phyloP scores from a whole-genome alignment of 2,329 filamentous ascomycete species.

The Xylaria hypoxylon region DNA sequence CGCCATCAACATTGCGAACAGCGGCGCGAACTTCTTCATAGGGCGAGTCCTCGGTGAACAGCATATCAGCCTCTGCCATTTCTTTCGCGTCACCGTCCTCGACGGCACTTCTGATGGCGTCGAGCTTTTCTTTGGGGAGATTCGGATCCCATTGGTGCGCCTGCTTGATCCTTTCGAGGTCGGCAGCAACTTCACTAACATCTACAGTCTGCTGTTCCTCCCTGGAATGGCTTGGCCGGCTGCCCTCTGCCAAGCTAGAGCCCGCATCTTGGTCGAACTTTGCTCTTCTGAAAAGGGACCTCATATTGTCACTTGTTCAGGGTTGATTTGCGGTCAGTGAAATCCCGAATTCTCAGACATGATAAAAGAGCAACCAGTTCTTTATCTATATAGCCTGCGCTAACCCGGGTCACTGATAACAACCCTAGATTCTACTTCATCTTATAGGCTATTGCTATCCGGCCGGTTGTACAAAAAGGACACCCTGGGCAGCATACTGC shows the following conservation, averaged over 20 bases:
- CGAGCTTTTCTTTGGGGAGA: constrained; percentile 50
- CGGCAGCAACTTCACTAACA: constrained; percentile 42
- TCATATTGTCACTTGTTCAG: constrained; percentile 24
- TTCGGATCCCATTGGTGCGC: constrained; percentile 54
- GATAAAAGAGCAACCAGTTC: background rate
- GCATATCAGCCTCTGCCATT: constrained; percentile 49
- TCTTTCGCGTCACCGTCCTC: constrained; percentile 50
- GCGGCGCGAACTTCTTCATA: constrained; percentile 57
- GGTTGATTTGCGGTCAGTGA: background rate
- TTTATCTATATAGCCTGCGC: constrained; percentile 21
- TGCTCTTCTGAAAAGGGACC: constrained; percentile 23
- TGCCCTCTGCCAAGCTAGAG: constrained; percentile 33
- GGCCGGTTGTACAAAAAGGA: background rate
- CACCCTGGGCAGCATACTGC: background rate
- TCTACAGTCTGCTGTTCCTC: constrained; percentile 42
- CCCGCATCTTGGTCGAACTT: constrained; percentile 21
- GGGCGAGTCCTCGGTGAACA: constrained; percentile 54
- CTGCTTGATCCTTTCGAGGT: constrained; percentile 50
- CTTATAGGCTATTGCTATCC: constrained; percentile 23
- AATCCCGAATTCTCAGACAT: background rate
- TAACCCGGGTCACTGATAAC: constrained; percentile 30
- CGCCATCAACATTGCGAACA: constrained; percentile 59
- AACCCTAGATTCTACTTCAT: constrained; percentile 12
- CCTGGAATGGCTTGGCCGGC: constrained; percentile 30
- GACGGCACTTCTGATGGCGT: constrained; percentile 49